Evolutionary conservation across 768 basidiomycete species (phyloP), one percentile per base, ranked within the genome.

Genomic region (Tulasnella sp.): DNA sequence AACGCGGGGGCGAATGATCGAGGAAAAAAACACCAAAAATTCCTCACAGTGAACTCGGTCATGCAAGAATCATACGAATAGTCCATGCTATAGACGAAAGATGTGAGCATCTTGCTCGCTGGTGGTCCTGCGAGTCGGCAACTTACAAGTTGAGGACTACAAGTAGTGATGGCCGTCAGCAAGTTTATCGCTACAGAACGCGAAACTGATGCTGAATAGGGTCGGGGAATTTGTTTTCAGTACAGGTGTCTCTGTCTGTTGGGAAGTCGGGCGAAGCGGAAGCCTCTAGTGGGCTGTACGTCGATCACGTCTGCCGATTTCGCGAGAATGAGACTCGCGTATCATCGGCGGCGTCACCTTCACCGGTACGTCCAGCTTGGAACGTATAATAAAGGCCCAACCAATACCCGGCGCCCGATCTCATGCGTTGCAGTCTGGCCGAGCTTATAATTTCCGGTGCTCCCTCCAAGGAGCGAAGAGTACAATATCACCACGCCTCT

Each of bases 351-450:
- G 34, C 72, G 81, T 84, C 84, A 12, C 84, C 84, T 11, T n/a
- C 22, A 22, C 79, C 81, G n/a, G 78, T 37, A 82, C 84, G 84
- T 46, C 83, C 83, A 37, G 83, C 87, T 83, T 87, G 84, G 84
- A 88, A 89, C 2, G 87, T 87, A 82, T 88, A 87, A 81, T 86
- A 86, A 12, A 87, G 83, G 3, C 87, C 87, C 40, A 85, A 82
- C 87, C 86, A 87, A 80, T 87, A 86, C 7, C 87, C 87, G 22
- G 83, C 83, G n/a, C n/a, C n/a, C n/a, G n/a, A n/a, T n/a, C 81
- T 88, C 87, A 80, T 87, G 87, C 12, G 86, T 87, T 40, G 87
- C 72, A 3, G 86, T 87, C 74, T 83, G 48, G 3, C 78, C 64
- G 24, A 72, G n/a, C 42, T 79, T 80, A 34, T 80, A 81, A 72